Evolutionary conservation across 305 asterid genomes (phyloP), one percentile per base, ranked within the genome.

Genomic region (Solanum chacoense): DNA sequence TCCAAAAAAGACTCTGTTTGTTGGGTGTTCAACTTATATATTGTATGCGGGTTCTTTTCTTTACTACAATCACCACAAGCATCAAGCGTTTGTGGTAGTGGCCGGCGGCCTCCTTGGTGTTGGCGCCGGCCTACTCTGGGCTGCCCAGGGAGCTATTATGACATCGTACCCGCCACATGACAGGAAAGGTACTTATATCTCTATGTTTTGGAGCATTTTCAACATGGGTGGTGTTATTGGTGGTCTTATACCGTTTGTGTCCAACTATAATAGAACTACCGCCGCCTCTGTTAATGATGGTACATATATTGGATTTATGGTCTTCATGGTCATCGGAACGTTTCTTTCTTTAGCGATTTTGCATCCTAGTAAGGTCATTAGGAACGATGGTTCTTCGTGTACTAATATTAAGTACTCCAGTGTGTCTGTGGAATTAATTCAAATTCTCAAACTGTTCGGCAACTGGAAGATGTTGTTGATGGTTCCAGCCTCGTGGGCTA

Each of bases 101-200:
- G 98, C 99, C 81, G 99, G 99, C 24, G 99, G 91, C 0, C 26
- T 95, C 7, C 98, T 96, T n/a, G 99, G 99, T 11, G 59, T 94
- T 73, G 99, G 98, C 8, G 99, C 99, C 7, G 99, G 99, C 74
- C 96, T 97, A 29, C 77, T 97, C 9, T 97, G 99, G 99, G 95
- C 98, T 7, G 86, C 98, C 4, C 97, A 97, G 89, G 99, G 98
- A 2, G 98, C 98, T 0, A 97, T 97, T 5, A 96, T 97, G 99
- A 97, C 98, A 1, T 97, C 98, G 0, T 96, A 97, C 65, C 99
- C 99, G 0, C 97, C 99, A 1, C 99, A 93, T 31, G 91, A 91
- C 20, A 91, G 98, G 24, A 96, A 96, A 87, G 99, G 99, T 36
- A 92, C 81, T 16, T 96, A 96, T 90, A 97, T 97, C 28, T 93